Percentiles rank a stretch among this genome's conserved stretches.
phyloP scores from a whole-genome alignment of 2,329 filamentous ascomycete species.

The Diaporthe batatas region DNA sequence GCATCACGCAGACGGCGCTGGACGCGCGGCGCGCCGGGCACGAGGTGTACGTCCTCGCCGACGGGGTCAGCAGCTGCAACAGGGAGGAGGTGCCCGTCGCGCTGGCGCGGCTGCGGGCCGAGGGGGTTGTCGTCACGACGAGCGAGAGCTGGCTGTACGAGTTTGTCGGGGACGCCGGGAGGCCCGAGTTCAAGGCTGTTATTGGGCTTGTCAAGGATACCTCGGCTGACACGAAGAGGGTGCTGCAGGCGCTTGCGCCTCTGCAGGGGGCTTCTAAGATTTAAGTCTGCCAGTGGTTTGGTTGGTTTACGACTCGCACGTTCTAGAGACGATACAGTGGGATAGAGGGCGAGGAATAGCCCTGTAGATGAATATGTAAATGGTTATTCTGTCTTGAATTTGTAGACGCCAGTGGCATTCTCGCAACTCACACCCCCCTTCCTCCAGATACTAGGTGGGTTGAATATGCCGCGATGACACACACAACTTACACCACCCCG shows the following conservation, averaged over 20 bases:
- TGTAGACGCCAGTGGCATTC: too few species aligned
- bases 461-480: background rate
- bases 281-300: too few species aligned
- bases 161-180: constrained; percentile 83
- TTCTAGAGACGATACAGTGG: background rate
- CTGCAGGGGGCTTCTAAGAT: constrained; percentile 60
- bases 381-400: background rate
- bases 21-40: constrained; percentile 83
- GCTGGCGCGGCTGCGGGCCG: constrained; percentile 79
- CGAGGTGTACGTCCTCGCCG: constrained; percentile 86
- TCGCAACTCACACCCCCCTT: too few species aligned
- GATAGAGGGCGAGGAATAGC: background rate
- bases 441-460: too few species aligned
- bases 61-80: constrained; percentile 92
- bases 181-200: constrained; percentile 79
- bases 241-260: constrained; percentile 75
- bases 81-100: constrained; percentile 84
- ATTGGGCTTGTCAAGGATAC: constrained; percentile 84
- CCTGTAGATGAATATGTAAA: background rate
- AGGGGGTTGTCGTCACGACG: constrained; percentile 83
- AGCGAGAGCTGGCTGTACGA: constrained; percentile 94
- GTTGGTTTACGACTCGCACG: background rate
- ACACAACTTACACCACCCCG: background rate
- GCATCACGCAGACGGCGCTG: constrained; percentile 90
- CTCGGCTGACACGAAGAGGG: constrained; percentile 76